phyloP scores from a whole-genome alignment of 192 early-diverging fungal genomes.

The Coemansia sp. region DNA sequence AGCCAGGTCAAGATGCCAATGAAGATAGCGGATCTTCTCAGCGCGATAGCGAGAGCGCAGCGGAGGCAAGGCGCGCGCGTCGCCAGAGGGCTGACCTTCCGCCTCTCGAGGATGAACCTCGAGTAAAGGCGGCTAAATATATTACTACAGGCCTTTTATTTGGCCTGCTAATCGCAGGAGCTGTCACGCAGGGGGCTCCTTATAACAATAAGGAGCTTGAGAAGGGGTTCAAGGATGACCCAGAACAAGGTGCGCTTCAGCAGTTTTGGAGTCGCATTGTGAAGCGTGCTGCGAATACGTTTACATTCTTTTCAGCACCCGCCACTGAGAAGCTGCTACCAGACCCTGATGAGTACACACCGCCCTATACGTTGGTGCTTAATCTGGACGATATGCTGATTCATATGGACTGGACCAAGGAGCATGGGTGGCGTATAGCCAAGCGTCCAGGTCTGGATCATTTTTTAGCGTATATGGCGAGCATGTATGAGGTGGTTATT shows the following conservation, averaged over 20 bases:
- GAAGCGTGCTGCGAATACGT: slow-evolving; percentile 21
- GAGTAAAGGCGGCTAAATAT: slow-evolving; percentile 47
- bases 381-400: slow-evolving; percentile 93
- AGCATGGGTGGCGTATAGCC: slow-evolving; percentile 94
- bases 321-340: slow-evolving; percentile 88
- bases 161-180: slow-evolving; percentile 43
- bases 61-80: slow-evolving; percentile 51
- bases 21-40: slow-evolving; percentile 6
- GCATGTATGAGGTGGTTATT: slow-evolving; percentile 94
- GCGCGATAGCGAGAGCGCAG: slow-evolving; percentile 39
- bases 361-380: slow-evolving; percentile 90
- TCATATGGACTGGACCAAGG: slow-evolving; percentile 92
- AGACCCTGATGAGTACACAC: slow-evolving; percentile 82
- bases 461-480: slow-evolving; percentile 85
- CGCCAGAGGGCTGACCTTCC: slow-evolving; percentile 55
- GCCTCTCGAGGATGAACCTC: slow-evolving; percentile 51
- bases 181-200: slow-evolving; percentile 50
- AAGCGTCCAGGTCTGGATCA: slow-evolving; percentile 95
- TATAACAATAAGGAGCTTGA: slow-evolving; percentile 32
- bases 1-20: slow-evolving; percentile 4
- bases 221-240: slow-evolving; percentile 42
- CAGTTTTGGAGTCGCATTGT: slow-evolving; percentile 44
- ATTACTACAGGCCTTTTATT: slow-evolving; percentile 44
- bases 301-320: slow-evolving; percentile 60
- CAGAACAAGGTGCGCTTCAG: slow-evolving; percentile 30